A percentile compares a stretch with the other conserved stretches of the same genome.
Conservation (phyloP, 495 filamentous ascomycete species). For the Penicillium coprophilum region DNA sequence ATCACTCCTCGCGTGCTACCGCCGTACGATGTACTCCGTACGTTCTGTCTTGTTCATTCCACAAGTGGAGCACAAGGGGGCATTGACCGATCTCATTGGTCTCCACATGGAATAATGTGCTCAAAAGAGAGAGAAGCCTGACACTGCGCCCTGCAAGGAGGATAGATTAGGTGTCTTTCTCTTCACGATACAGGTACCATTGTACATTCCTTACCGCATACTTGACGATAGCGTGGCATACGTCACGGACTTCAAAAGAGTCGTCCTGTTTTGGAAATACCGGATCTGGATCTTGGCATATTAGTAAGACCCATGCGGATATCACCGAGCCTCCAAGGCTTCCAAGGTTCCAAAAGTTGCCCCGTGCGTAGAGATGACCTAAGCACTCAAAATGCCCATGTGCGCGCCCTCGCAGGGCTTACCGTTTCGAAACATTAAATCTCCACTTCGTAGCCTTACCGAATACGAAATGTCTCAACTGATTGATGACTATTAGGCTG, state of each 20-base stretch:
- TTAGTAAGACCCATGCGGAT: slow-evolving; percentile 6
- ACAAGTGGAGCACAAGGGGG: background rate
- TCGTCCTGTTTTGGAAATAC: no score
- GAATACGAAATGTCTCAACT: background rate
- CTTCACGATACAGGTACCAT: background rate
- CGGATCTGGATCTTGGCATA: background rate
- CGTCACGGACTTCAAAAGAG: background rate
- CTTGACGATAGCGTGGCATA: background rate
- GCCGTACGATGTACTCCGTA: background rate
- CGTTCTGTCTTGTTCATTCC: background rate
- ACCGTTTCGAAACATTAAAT: background rate
- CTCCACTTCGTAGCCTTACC: slow-evolving; percentile 8
- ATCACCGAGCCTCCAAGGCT: slow-evolving; percentile 7
- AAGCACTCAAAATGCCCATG: background rate
- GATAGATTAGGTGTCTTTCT: background rate
- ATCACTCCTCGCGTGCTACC: background rate
- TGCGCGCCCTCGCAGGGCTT: slow-evolving; percentile 7
- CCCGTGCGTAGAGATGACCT: background rate
- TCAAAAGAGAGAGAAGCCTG: background rate
- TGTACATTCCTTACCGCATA: background rate
- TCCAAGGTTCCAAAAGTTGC: background rate
- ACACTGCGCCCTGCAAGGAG: slow-evolving; percentile 8
- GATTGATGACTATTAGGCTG: no score
- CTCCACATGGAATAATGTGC: slow-evolving; percentile 5
- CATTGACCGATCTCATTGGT: background rate